Conservation (phyloP, 2,329 filamentous ascomycete species). For the Pestalotiopsis sp. region DNA sequence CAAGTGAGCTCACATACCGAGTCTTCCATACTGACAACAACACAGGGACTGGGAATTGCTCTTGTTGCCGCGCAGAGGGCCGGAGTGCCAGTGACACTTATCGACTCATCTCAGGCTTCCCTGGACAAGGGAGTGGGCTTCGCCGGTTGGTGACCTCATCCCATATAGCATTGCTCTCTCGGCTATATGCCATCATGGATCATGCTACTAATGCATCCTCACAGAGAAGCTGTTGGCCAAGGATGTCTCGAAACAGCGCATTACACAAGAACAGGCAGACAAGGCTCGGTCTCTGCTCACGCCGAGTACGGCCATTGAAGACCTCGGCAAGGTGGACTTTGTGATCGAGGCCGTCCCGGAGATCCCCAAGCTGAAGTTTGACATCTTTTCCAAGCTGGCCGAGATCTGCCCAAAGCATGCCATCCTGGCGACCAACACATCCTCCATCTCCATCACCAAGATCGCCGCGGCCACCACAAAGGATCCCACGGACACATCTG, state of each 20-base stretch:
- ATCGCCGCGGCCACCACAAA: constrained; percentile 86
- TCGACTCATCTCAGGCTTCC: constrained; percentile 83
- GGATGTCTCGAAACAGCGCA: constrained; percentile 84
- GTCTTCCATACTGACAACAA: constrained; percentile 27
- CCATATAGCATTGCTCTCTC: background rate
- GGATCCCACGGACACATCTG: constrained; percentile 78
- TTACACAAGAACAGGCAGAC: constrained; percentile 81
- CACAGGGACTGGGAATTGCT: constrained; percentile 89
- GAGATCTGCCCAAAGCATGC: constrained; percentile 81
- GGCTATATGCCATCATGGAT: background rate
- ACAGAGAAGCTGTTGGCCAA: constrained; percentile 92
- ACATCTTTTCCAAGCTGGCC: constrained; percentile 84
- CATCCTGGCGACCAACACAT: constrained; percentile 95
- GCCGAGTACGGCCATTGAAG: constrained; percentile 73
- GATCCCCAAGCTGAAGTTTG: constrained; percentile 83
- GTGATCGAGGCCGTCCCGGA: constrained; percentile 97
- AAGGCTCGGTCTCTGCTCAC: constrained; percentile 70
- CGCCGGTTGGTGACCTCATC: constrained; percentile 61
- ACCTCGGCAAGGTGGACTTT: constrained; percentile 85
- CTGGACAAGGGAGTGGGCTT: constrained; percentile 90
- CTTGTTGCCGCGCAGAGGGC: constrained; percentile 89
- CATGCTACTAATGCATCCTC: constrained; percentile 12
- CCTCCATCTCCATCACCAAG: constrained; percentile 96
- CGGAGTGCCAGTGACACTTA: constrained; percentile 78
- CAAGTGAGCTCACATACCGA: constrained; percentile 8